A percentile compares a stretch with the other conserved stretches of the same genome.
Conservation (phyloP, 2,329 filamentous ascomycete species). For the Thielaviopsis punctulata region DNA sequence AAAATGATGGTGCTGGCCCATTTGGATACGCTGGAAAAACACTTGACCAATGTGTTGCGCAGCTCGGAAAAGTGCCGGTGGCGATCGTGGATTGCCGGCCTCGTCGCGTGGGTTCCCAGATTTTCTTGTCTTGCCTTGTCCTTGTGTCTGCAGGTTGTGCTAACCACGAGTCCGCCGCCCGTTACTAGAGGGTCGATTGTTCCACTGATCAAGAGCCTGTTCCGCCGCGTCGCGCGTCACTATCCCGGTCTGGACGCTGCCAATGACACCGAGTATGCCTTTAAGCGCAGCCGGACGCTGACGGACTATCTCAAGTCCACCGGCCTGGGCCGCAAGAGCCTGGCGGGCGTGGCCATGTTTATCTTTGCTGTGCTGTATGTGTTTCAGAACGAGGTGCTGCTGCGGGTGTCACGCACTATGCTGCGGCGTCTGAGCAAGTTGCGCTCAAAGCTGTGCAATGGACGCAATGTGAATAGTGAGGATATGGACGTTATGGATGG, state of each 20-base stretch:
- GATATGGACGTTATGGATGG: conserved; percentile 34
- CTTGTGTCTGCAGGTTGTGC: conserved; percentile 11
- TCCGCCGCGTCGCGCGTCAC: conserved; percentile 4
- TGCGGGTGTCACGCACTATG: conserved; percentile 36
- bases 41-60: conserved; percentile 6
- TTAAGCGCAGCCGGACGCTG: conserved; percentile 31
- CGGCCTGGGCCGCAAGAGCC: conserved; percentile 24
- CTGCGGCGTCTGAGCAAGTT: conserved; percentile 25
- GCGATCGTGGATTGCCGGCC: conserved; percentile 11
- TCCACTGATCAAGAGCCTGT: conserved; percentile 9
- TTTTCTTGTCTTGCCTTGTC: conserved; percentile 11
- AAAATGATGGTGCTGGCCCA: background rate
- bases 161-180: conserved; percentile 8
- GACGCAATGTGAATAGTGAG: conserved; percentile 27
- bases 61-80: conserved; percentile 11
- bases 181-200: conserved; percentile 11
- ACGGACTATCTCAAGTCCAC: conserved; percentile 31
- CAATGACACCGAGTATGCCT: conserved; percentile 42
- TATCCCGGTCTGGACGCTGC: conserved; percentile 4
- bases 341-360: conserved; percentile 35
- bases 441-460: conserved; percentile 29
- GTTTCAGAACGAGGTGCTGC: conserved; percentile 39
- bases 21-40: conserved; percentile 5
- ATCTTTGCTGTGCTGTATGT: conserved; percentile 40
- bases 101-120: conserved; percentile 12